A percentile compares a stretch with the other conserved stretches of the same genome.
phyloP scores from a whole-genome alignment of 495 filamentous ascomycete genomes.

The Xylaria telfairii region DNA sequence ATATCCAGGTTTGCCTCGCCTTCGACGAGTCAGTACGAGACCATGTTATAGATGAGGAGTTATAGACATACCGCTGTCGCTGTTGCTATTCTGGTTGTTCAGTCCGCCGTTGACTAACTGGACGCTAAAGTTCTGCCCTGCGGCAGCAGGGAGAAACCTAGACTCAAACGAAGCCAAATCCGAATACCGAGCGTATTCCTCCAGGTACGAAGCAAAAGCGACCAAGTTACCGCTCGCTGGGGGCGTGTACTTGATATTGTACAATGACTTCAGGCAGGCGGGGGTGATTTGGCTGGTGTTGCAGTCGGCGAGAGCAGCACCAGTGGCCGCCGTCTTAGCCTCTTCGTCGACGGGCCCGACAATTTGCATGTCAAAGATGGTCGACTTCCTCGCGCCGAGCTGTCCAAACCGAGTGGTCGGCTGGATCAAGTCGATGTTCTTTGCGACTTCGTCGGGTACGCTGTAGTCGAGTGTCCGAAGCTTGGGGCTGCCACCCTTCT shows the following conservation, averaged over 20 bases:
- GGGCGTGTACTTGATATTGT: slow-evolving; percentile 64
- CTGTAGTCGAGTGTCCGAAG: slow-evolving; percentile 66
- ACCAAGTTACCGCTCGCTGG: slow-evolving; percentile 55
- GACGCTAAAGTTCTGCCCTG: slow-evolving; percentile 60
- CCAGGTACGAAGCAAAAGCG: slow-evolving; percentile 65
- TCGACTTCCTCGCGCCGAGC: slow-evolving; percentile 37
- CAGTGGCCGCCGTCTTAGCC: slow-evolving; percentile 12
- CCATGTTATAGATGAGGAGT: background rate
- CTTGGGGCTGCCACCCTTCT: slow-evolving; percentile 35
- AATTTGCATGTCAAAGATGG: slow-evolving; percentile 45
- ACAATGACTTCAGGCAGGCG: slow-evolving; percentile 63
- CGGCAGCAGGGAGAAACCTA: slow-evolving; percentile 47
- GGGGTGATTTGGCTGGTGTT: slow-evolving; percentile 60
- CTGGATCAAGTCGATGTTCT: slow-evolving; percentile 62
- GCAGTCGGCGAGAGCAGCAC: slow-evolving; percentile 44
- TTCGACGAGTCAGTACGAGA: slow-evolving; percentile 25
- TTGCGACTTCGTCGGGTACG: slow-evolving; percentile 55
- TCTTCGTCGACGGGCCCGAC: slow-evolving; percentile 31
- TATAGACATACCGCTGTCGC: slow-evolving; percentile 45
- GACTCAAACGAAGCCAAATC: slow-evolving; percentile 42
- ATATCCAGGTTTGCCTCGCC: slow-evolving; percentile 76
- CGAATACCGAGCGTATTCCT: slow-evolving; percentile 53
- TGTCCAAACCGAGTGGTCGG: slow-evolving; percentile 64
- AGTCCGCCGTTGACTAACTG: slow-evolving; percentile 61
- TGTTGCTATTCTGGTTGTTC: slow-evolving; percentile 56